Evolutionary conservation across 306 rosid genomes (phyloP).

Genomic region (Begonia fuchsioides): DNA sequence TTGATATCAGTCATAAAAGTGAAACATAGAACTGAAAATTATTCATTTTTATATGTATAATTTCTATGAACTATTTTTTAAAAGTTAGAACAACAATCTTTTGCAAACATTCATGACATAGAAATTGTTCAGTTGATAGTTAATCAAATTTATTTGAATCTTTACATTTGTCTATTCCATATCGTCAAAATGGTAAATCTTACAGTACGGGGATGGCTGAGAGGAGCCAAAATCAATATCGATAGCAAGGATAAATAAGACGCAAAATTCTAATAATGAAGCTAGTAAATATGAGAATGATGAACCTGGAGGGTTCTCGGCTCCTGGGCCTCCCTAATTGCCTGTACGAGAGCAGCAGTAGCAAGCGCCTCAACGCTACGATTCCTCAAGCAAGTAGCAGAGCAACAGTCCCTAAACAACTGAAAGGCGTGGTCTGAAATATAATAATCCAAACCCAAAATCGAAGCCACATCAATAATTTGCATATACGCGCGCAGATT

Average conservation of each 20-base stretch:
- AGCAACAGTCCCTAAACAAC: constrained; percentile 89
- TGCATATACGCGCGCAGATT: constrained; percentile 95
- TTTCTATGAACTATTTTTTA: no score
- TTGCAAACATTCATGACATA: no score
- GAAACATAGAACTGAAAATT: neutral
- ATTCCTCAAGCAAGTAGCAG: constrained; percentile 88
- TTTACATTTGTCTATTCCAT: no score
- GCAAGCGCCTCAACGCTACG: constrained; percentile 98
- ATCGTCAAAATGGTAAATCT: no score
- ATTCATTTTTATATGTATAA: no score
- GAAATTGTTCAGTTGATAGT: no score
- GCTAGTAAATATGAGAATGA: neutral
- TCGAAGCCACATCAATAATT: constrained; percentile 83
- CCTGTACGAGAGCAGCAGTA: constrained; percentile 93
- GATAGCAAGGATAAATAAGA: no score
- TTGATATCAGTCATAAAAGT: neutral
- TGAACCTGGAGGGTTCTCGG: constrained; percentile 89
- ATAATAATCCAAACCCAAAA: constrained; percentile 64
- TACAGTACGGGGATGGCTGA: no score
- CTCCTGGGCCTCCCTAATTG: constrained; percentile 90
- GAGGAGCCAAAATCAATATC: no score
- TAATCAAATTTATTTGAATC: no score
- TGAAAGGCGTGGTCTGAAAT: constrained; percentile 87
- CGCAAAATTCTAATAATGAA: no score
- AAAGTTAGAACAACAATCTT: no score